Evolutionary conservation across 768 basidiomycete genomes (phyloP).

Genomic region (Suillus cothurnatus): DNA sequence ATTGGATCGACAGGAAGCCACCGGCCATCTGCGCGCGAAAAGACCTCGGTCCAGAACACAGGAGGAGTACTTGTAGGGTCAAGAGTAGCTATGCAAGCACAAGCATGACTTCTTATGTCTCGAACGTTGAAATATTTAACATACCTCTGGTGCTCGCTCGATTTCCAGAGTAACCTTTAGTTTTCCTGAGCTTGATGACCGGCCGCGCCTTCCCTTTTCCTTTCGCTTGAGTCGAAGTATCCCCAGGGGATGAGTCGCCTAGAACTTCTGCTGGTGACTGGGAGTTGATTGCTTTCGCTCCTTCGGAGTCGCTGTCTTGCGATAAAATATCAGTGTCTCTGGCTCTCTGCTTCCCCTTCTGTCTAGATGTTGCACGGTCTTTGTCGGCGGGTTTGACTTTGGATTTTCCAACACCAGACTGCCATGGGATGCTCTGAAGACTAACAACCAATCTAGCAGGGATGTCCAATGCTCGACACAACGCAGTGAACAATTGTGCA

Average conservation of each 20-base stretch:
- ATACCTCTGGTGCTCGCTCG: conserved; percentile 32
- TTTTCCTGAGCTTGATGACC: conserved; percentile 59
- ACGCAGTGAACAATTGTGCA: conserved; percentile 88
- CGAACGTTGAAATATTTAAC: not conserved
- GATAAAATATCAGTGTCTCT: conserved; percentile 27
- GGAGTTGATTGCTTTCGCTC: conserved; percentile 6
- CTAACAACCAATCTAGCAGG: conserved; percentile 88
- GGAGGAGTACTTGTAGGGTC: conserved; percentile 74
- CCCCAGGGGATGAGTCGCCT: not conserved
- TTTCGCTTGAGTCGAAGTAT: conserved; percentile 45
- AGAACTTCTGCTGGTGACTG: not conserved
- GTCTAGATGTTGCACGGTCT: conserved; percentile 22
- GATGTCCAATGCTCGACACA: conserved; percentile 84
- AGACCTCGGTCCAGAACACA: conserved; percentile 97
- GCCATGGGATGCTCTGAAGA: conserved; percentile 92
- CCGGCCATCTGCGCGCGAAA: conserved; percentile 84
- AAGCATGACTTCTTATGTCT: not conserved
- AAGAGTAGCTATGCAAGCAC: conserved; percentile 27
- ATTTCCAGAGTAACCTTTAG: conserved; percentile 51
- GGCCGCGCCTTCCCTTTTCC: conserved; percentile 59
- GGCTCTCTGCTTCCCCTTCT: conserved; percentile 5
- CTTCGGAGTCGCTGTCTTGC: conserved; percentile 45
- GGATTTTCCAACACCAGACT: conserved; percentile 62
- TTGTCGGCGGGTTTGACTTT: conserved; percentile 45
- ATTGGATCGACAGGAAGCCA: conserved; percentile 96